Base-by-base conservation (phyloP, 1,284 basidiomycete genomes). In the Trametes polyzona region DNA sequence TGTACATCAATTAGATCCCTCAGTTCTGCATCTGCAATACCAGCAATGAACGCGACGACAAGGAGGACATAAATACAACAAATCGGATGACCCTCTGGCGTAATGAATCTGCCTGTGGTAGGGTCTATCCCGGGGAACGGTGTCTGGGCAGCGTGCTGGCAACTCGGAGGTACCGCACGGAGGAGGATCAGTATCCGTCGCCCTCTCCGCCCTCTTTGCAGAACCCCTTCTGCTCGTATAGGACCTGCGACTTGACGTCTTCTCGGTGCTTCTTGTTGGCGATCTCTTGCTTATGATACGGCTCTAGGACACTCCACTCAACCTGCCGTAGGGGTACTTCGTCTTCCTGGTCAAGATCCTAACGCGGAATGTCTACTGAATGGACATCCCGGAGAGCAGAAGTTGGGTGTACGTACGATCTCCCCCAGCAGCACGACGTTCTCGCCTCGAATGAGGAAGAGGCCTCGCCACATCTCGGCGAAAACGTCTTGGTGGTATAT, bases 351-450 rank as follows among this genome's bases (percentile, higher is more conserved):
- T 97, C 95, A 62, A 98, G 83, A 72, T 98, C 95, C 95, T 98
- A 71, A 4, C 43, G 32, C 41, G 47, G 12, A 54, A 39, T 21
- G 50, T 55, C 52, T 41, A 53, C 35, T 36, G 49, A 52, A 47
- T 55, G n/a, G 33, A 46, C 23, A 27, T 52, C 27, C 29, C 42
- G 44, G 58, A 40, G 33, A 43, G 27, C n/a, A n/a, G 23, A 16
- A 41, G 7, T 29, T 23, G 47, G 49, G 47, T 41, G 41, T 55
- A 84, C 94, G 71, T 70, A 98, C 96, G 57, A 99, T 91, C 82
- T 99, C 97, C 49, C 97, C 97, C 51, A 99, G 77, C 47, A 98
- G 78, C 11, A 99, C 97, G 21, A 99, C 97, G 71, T 99, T 99
- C 80, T 99, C 97, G 46, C 97, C 97, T 64, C 97, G 86, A 64